Evolutionary conservation across 768 basidiomycete species (phyloP), one percentile per base, ranked within the genome.

Genomic region (Tremella yokohamensis): DNA sequence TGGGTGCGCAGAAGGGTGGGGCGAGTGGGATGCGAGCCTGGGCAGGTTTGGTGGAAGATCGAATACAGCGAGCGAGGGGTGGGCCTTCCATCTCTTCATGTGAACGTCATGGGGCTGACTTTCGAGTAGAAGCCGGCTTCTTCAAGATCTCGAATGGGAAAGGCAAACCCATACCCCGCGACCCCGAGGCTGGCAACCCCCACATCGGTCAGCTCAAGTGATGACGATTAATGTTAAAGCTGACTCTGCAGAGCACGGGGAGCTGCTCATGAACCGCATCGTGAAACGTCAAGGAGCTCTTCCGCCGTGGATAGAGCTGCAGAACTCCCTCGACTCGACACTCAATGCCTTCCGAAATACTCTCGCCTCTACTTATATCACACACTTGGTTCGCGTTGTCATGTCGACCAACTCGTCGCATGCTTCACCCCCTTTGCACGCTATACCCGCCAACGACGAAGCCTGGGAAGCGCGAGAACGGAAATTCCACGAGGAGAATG

Each of bases 271-370:
- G 69, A 92, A 90, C 64, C 83, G 89, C 12, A 89, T 90, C 57
- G 82, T 91, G 7, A 85, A 88, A 68, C 80, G 84, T 50, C 86
- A 89, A 62, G 88, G 87, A n/a, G 87, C 86, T 6, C 83, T 84
- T 2, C 90, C 89, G 26, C 86, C 88, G 2, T 92, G 90, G 89
- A 85, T 91, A 1, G 89, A 91, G 76, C 67, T 89, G 34, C 89
- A 90, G 74, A 79, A 80, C 56, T 86, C 86, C 84, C 81, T 91
- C 19, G 89, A 91, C 39, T 73, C 76, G 0, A 81, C 87, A 0
- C 75, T 86, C 1, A 69, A 68, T 4, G 78, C 82, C 1, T 90
- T 90, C 76, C 84, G 89, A 13, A 78, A 81, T 40, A 80, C 84
- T 8, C 76, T 90, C 11, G 81, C 80, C 15, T 80, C 84, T 52